phyloP scores from a whole-genome alignment of 139 green algal genomes.

The Chlamydomonas schloesseri region DNA sequence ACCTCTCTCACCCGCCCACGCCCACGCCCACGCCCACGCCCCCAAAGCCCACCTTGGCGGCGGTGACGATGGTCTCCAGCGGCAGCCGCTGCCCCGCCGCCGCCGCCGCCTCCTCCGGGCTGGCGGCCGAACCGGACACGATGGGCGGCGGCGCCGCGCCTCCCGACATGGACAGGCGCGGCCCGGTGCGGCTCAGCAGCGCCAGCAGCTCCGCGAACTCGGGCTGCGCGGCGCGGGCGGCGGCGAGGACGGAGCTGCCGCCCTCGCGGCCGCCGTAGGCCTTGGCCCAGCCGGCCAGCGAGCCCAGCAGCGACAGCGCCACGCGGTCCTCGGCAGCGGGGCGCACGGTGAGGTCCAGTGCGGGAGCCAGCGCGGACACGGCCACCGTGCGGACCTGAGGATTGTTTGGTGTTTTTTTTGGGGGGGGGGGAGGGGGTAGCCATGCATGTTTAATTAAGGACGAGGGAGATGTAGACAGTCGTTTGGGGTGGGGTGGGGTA shows the following conservation, averaged over 20 bases:
- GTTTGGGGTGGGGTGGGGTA: no score
- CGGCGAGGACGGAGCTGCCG: constrained; percentile 27
- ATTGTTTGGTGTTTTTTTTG: no score
- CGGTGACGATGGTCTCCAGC: constrained; percentile 31
- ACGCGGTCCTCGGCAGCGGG: constrained; percentile 38
- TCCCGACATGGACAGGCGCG: background rate
- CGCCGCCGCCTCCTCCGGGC: constrained; percentile 2
- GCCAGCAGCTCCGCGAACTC: constrained; percentile 41
- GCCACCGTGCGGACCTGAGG: constrained; percentile 13
- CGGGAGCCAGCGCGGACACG: constrained; percentile 35
- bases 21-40: background rate
- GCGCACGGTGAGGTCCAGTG: constrained; percentile 17
- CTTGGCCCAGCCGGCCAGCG: background rate
- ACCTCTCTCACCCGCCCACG: background rate
- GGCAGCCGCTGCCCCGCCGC: constrained; percentile 27
- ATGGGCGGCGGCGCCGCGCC: constrained; percentile 6
- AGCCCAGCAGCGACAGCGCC: constrained; percentile 2
- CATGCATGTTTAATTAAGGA: no score
- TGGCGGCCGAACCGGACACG: constrained; percentile 3
- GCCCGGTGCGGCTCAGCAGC: constrained; percentile 16
- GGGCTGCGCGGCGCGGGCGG: constrained; percentile 28
- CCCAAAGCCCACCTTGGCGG: background rate
- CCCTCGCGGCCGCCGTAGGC: constrained; percentile 41
- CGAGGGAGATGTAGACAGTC: no score
- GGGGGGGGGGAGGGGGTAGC: no score